Conservation (phyloP, 2,329 filamentous ascomycete genomes). For the Magnaporthiopsis incrustans region DNA sequence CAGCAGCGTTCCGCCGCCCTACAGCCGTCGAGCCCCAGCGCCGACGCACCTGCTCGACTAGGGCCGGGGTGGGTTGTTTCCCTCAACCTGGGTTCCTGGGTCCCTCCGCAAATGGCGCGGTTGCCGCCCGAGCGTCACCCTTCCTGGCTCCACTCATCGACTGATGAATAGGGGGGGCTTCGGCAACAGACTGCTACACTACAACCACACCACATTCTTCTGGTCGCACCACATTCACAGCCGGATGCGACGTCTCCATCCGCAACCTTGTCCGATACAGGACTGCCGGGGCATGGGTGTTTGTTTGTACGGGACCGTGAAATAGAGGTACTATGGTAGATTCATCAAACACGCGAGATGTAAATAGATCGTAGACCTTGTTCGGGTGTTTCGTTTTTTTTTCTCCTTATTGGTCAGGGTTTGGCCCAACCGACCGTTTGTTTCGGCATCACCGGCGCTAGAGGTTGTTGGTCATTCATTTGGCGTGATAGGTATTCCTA, state of each 20-base stretch:
- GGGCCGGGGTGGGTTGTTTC: not conserved
- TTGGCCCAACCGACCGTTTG: not conserved
- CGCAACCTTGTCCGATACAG: not conserved
- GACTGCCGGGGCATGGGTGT: no score
- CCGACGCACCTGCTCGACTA: not conserved
- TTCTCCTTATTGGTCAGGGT: not conserved
- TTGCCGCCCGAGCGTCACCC: not conserved
- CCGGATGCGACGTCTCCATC: not conserved
- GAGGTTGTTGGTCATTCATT: not conserved
- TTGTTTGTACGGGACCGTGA: not conserved
- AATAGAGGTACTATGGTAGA: no score
- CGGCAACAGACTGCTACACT: not conserved
- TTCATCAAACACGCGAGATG: not conserved
- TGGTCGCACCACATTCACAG: not conserved
- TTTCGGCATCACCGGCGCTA: not conserved
- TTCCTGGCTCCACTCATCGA: not conserved
- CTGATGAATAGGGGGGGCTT: not conserved
- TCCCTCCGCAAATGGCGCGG: not conserved
- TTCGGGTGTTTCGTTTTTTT: not conserved
- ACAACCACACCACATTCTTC: not conserved
- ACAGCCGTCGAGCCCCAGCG: not conserved
- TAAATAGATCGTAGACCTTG: not conserved
- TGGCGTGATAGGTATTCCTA: not conserved
- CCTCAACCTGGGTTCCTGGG: no score
- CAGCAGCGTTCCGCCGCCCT: not conserved